Evolutionary conservation across 352 stramenopile species (phyloP).

Genomic region (Vaucheria bursata): DNA sequence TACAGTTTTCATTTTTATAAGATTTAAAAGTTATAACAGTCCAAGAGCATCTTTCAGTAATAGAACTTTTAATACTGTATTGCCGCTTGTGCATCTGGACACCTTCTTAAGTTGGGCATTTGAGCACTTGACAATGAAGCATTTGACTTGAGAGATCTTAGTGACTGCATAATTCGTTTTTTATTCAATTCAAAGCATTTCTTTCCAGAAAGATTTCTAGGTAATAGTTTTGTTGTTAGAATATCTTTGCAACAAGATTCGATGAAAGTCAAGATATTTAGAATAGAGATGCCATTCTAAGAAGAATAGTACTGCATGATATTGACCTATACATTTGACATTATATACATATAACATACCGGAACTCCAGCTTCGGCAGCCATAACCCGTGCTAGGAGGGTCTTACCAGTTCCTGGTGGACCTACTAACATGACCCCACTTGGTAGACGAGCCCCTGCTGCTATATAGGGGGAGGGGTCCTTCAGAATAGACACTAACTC

Average conservation of each 20-base stretch:
- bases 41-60: too few relatives aligned
- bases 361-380: conserved; percentile 90
- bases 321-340: neutral
- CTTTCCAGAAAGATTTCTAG: too few relatives aligned
- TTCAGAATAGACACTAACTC: conserved; percentile 50
- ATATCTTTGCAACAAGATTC: neutral
- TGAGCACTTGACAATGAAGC: too few relatives aligned
- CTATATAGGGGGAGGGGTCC: conserved; percentile 75
- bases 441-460: conserved; percentile 76
- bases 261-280: neutral
- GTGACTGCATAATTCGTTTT: too few relatives aligned
- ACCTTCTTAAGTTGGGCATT: too few relatives aligned
- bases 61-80: too few relatives aligned
- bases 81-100: too few relatives aligned
- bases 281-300: neutral
- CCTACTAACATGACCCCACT: conserved; percentile 62
- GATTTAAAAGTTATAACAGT: too few relatives aligned
- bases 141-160: too few relatives aligned
- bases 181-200: too few relatives aligned
- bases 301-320: neutral
- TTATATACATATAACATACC: conserved; percentile 16
- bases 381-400: conserved; percentile 88
- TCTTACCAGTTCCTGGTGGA: conserved; percentile 95
- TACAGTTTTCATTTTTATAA: too few relatives aligned
- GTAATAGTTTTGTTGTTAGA: conserved; percentile 52